Evolutionary conservation across 2,329 filamentous ascomycete genomes (phyloP).

Genomic region (Aureobasidium uvarum): DNA sequence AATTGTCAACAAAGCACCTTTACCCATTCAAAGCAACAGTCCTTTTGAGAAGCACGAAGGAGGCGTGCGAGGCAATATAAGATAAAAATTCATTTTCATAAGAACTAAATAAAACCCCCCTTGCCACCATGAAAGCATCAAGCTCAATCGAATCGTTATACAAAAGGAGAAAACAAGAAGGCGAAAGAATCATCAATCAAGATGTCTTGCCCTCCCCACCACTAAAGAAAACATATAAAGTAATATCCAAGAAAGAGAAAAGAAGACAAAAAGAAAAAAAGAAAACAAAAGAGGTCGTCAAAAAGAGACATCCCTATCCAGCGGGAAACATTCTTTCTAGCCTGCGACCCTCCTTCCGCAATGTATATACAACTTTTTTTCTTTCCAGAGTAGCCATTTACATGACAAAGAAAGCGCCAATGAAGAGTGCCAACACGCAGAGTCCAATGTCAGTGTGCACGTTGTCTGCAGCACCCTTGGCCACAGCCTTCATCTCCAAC

Average conservation of each 20-base stretch:
- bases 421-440: conserved; percentile 5
- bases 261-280: background rate
- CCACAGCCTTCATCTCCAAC: conserved; percentile 12
- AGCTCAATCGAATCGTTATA: background rate
- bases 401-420: conserved; percentile 19
- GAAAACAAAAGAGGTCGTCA: background rate
- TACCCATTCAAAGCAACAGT: too few relatives aligned
- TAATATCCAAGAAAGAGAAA: background rate
- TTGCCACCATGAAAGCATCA: conserved; percentile 3
- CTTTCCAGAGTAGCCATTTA: background rate
- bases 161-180: background rate
- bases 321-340: background rate
- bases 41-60: too few relatives aligned
- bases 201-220: background rate
- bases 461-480: conserved; percentile 3
- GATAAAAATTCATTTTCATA: background rate
- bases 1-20: too few relatives aligned
- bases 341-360: background rate
- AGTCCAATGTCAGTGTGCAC: conserved; percentile 13
- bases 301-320: background rate
- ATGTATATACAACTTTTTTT: conserved; percentile 7
- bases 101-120: background rate
- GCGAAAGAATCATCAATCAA: background rate
- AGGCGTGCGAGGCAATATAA: background rate
- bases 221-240: background rate